Conservation (phyloP, 2,329 filamentous ascomycete species). For the Domatiomyces catenatus region DNA sequence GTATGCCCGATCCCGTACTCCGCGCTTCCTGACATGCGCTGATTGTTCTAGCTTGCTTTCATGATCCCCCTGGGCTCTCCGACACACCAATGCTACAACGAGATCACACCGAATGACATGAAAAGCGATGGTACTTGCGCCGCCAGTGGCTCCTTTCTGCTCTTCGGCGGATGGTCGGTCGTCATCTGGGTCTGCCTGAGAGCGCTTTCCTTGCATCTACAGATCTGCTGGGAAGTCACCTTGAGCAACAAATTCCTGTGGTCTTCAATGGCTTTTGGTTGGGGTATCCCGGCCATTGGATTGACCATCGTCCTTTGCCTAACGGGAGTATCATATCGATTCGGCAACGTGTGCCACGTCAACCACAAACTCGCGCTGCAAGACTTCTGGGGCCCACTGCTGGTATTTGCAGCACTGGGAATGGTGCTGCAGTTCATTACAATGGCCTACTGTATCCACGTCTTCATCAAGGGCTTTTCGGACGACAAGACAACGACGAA, state of each 20-base stretch:
- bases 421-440: slow-evolving; percentile 71
- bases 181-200: slow-evolving; percentile 86
- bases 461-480: slow-evolving; percentile 72
- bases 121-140: slow-evolving; percentile 65
- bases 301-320: slow-evolving; percentile 62
- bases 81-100: slow-evolving; percentile 70
- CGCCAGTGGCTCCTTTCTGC: slow-evolving; percentile 69
- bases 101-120: slow-evolving; percentile 91
- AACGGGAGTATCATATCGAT: slow-evolving; percentile 87
- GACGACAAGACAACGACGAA: slow-evolving; percentile 56
- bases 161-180: slow-evolving; percentile 71
- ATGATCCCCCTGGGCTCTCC: slow-evolving; percentile 68
- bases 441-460: slow-evolving; percentile 81
- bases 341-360: slow-evolving; percentile 83
- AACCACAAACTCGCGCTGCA: slow-evolving; percentile 73
- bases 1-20: slow-evolving; percentile 35
- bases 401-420: slow-evolving; percentile 61
- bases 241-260: slow-evolving; percentile 85
- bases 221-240: slow-evolving; percentile 93
- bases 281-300: slow-evolving; percentile 65
- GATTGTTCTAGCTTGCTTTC: slow-evolving; percentile 55
- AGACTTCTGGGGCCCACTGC: slow-evolving; percentile 78
- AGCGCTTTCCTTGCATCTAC: slow-evolving; percentile 80
- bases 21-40: slow-evolving; percentile 1
- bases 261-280: slow-evolving; percentile 62